Conservation (phyloP, 768 basidiomycete genomes). For the Naganishia antarctica region DNA sequence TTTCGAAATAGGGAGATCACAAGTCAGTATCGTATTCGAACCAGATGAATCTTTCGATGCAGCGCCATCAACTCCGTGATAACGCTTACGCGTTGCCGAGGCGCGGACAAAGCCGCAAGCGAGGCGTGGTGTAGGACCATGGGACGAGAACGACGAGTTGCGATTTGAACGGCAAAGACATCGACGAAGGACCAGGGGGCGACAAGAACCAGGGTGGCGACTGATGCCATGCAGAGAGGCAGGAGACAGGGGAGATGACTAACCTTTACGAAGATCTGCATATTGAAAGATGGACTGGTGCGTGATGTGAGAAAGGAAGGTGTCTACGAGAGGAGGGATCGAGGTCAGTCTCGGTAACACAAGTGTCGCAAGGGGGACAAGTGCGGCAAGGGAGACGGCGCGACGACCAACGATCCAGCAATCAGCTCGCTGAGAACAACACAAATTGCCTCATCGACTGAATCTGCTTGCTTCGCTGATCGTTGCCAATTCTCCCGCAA, state of each 20-base stretch:
- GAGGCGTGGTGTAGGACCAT: slow-evolving; percentile 17
- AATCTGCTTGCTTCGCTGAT: no score
- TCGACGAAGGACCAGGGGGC: no score
- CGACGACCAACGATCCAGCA: no score
- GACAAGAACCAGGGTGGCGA: no score
- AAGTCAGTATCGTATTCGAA: slow-evolving; percentile 84
- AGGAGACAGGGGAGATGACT: slow-evolving; percentile 29
- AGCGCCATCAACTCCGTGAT: slow-evolving; percentile 41
- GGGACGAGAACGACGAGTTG: no score
- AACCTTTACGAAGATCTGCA: slow-evolving; percentile 46
- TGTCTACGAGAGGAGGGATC: neutral
- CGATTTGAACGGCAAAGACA: no score
- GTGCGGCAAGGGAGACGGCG: no score
- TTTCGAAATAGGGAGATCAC: slow-evolving; percentile 58
- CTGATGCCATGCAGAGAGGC: no score
- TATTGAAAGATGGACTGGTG: slow-evolving; percentile 16
- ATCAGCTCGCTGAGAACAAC: no score
- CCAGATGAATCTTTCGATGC: slow-evolving; percentile 96
- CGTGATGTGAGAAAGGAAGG: neutral
- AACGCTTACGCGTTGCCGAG: slow-evolving; percentile 14
- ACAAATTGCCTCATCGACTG: no score
- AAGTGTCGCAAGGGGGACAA: no score
- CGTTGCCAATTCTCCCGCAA: no score
- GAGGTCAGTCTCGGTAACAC: neutral
- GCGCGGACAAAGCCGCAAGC: slow-evolving; percentile 9